Evolutionary conservation across 306 rosid species (phyloP).

Genomic region (Castanea sativa): DNA sequence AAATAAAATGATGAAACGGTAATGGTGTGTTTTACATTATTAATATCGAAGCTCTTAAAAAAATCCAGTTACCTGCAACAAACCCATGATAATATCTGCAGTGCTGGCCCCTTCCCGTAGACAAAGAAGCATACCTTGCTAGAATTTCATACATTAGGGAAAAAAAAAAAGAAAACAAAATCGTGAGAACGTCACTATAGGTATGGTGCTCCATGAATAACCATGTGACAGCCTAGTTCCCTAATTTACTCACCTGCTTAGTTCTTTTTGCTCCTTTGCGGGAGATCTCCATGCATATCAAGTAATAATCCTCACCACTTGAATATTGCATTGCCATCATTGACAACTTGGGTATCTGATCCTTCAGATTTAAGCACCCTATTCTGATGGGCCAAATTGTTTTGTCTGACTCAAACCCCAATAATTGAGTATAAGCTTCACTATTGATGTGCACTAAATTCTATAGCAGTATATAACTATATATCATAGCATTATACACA

Average conservation of each 20-base stretch:
- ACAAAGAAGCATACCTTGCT: slow-evolving; percentile 73
- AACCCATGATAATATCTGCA: slow-evolving; percentile 49
- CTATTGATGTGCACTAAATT: not conserved
- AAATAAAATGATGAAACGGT: slow-evolving; percentile 6
- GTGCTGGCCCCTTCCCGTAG: slow-evolving; percentile 66
- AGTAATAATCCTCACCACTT: slow-evolving; percentile 54
- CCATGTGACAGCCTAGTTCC: not conserved
- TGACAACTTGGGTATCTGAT: slow-evolving; percentile 62
- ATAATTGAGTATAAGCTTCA: slow-evolving; percentile 22
- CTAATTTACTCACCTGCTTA: slow-evolving; percentile 38
- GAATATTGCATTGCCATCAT: slow-evolving; percentile 56
- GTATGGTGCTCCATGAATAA: not conserved
- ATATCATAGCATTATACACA: slow-evolving; percentile 5
- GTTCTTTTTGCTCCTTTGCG: slow-evolving; percentile 37
- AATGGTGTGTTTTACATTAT: not conserved
- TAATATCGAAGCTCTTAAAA: not conserved
- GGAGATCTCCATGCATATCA: slow-evolving; percentile 54
- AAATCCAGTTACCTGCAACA: slow-evolving; percentile 61
- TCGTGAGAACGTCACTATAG: slow-evolving; percentile 15
- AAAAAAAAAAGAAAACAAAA: slow-evolving; percentile 4
- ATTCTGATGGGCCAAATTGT: slow-evolving; percentile 70
- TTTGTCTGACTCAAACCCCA: slow-evolving; percentile 48
- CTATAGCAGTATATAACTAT: not conserved
- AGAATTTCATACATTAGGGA: slow-evolving; percentile 1
- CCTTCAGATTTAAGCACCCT: slow-evolving; percentile 63